Evolutionary conservation across 1,139 yeast genomes (phyloP), one percentile per base, ranked within the genome.

Genomic region (Geotrichum cucujoidarum): DNA sequence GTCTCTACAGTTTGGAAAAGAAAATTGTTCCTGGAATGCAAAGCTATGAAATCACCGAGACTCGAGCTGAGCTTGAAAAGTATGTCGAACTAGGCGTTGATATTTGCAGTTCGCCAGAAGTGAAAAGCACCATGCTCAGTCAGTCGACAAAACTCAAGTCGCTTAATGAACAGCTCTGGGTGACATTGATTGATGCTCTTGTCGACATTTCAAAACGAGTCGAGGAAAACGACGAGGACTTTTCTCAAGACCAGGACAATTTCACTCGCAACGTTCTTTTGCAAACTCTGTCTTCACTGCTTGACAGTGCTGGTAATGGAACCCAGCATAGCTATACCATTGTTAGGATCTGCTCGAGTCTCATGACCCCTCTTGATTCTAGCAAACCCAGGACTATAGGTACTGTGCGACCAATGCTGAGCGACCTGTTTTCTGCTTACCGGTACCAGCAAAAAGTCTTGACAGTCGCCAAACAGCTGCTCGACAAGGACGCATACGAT

Each of bases 381-480:
- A 40, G 50, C 1, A 56, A 54, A 29, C 51, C 54, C 4, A 54
- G 61, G 24, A 55, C 57, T 2, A 45, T 60, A 27, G 64, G 63
- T 3, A 43, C 81, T 55, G 76, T 84, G n/a, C 68, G 83, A 32
- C 72, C 73, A 1, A 77, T 83, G 8, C 65, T 86, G 16, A 75
- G 73, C 38, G 88, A 83, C 48, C 75, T 83, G 5, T 80, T 82
- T 53, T 65, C 79, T 5, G 81, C 88, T 0, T 81, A 81, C 57
- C 69, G 78, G 1, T 81, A 80, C 57, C 92, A 85, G 56, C 73
- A 74, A 47, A 77, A 75, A 48, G 75, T 83, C 55, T 64, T 81
- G 25, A 64, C 67, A n/a, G 72, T 81, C 4, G 74, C 81, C 1
- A 69, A 80, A 39, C 66, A 68, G 35, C 68, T 84, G 55, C 65